A percentile compares a stretch with the other conserved stretches of the same genome.
Conservation (phyloP, 495 filamentous ascomycete genomes). For the Aspergillus mulundensis region DNA sequence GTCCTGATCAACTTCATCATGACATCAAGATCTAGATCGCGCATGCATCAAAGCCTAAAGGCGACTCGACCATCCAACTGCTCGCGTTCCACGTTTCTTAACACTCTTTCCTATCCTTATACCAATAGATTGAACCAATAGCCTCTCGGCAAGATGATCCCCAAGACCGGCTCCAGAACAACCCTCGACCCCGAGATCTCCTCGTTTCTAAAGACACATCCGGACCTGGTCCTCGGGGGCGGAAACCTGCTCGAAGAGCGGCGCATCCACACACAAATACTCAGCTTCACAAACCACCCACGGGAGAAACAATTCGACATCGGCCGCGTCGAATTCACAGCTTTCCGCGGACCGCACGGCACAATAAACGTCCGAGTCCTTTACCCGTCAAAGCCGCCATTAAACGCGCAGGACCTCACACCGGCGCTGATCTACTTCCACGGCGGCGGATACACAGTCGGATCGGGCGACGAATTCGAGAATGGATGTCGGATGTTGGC, state of each 20-base stretch:
- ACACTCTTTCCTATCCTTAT: too few relatives aligned
- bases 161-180: neutral
- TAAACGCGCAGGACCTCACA: neutral
- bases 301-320: constrained; percentile 19
- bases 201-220: neutral
- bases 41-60: too few relatives aligned
- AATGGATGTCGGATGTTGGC: constrained; percentile 32
- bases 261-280: constrained; percentile 26
- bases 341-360: constrained; percentile 33
- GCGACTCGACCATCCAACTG: too few relatives aligned
- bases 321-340: constrained; percentile 27
- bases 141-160: neutral
- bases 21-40: too few relatives aligned
- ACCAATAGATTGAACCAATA: too few relatives aligned
- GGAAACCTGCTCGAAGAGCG: constrained; percentile 27
- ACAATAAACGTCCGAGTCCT: constrained; percentile 28
- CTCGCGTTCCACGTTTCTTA: too few relatives aligned
- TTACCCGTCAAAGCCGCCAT: constrained; percentile 17
- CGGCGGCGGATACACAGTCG: constrained; percentile 34
- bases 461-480: constrained; percentile 36
- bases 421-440: constrained; percentile 30
- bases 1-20: too few relatives aligned
- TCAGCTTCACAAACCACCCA: constrained; percentile 17
- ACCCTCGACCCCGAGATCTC: constrained; percentile 9
- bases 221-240: neutral